Conservation (phyloP, 176 grass and related monocot species). For the Alloteropsis semialata region DNA sequence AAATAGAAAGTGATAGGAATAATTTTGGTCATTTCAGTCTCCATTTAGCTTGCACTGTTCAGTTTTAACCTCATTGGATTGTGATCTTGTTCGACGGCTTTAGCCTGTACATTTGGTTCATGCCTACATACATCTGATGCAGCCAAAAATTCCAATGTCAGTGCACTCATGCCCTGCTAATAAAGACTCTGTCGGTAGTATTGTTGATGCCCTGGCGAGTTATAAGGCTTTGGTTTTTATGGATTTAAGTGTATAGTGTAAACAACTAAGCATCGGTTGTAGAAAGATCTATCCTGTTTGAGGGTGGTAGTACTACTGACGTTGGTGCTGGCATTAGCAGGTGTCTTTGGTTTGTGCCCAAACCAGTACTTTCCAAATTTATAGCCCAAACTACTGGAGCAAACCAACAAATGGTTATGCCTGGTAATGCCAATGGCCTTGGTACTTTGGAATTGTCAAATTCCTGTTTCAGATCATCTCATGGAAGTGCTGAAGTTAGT, state of each 20-base stretch:
- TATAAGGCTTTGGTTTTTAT: not conserved
- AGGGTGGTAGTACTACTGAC: not conserved
- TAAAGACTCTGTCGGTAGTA: not conserved
- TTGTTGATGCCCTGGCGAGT: not conserved
- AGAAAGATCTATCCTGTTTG: not conserved
- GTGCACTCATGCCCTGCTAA: not conserved
- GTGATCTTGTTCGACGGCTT: not conserved
- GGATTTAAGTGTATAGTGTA: not conserved
- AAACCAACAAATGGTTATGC: not conserved
- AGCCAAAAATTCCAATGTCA: not conserved
- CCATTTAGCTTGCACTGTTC: not conserved
- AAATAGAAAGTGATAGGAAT: not conserved
- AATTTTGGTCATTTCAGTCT: not conserved
- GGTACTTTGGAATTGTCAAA: not conserved
- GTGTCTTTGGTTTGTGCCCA: not conserved
- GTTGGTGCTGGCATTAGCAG: not conserved
- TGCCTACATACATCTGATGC: not conserved
- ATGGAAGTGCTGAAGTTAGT: not conserved
- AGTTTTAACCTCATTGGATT: not conserved
- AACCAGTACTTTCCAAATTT: not conserved
- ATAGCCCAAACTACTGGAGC: not conserved
- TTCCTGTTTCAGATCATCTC: not conserved
- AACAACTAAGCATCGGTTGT: not conserved
- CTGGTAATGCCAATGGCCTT: not conserved
- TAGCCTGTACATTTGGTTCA: not conserved